These are phyloP conservation scores for Trichoderma brevicompactum DNA, from an alignment of 2,329 filamentous ascomycete genomes.

Conservation along the genomic window DNA sequence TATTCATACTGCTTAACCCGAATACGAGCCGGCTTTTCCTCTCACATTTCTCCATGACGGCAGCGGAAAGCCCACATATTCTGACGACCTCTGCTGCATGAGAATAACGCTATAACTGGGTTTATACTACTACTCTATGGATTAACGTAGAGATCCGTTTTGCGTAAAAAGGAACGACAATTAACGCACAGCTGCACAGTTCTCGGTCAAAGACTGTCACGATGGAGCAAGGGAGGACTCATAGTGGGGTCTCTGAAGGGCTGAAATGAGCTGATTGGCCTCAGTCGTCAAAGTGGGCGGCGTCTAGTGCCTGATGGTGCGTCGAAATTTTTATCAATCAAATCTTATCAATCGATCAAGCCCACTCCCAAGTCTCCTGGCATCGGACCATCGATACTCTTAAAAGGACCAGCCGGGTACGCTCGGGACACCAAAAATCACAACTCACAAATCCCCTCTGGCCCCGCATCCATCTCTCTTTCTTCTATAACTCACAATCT, in stretches of 20 bases:
- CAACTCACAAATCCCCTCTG: slow-evolving; percentile 11
- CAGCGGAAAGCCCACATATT: too few species aligned
- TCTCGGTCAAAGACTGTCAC: slow-evolving; percentile 3
- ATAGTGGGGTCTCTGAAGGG: background rate
- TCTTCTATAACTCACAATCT: background rate
- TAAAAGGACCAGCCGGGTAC: slow-evolving; percentile 31
- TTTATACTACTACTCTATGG: too few species aligned
- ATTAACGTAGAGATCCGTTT: background rate
- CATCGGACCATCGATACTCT: slow-evolving; percentile 41
- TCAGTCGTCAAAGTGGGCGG: background rate
- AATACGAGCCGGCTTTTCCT: slow-evolving; percentile 2
- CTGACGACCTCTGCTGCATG: too few species aligned
- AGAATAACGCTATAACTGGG: too few species aligned
- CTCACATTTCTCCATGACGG: too few species aligned
- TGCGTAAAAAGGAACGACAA: background rate
- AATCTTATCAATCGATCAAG: slow-evolving; percentile 56
- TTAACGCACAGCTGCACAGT: slow-evolving; percentile 7
- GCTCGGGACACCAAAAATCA: slow-evolving; percentile 39
- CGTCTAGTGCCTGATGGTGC: slow-evolving; percentile 4
- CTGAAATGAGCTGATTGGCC: background rate
- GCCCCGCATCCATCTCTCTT: slow-evolving; percentile 22
- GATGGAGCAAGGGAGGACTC: slow-evolving; percentile 18
- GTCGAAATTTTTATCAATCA: slow-evolving; percentile 48
- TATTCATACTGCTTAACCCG: background rate
- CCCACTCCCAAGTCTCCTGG: slow-evolving; percentile 41